phyloP scores from a whole-genome alignment of 2,329 filamentous ascomycete genomes.

The Aureobasidium sp. region DNA sequence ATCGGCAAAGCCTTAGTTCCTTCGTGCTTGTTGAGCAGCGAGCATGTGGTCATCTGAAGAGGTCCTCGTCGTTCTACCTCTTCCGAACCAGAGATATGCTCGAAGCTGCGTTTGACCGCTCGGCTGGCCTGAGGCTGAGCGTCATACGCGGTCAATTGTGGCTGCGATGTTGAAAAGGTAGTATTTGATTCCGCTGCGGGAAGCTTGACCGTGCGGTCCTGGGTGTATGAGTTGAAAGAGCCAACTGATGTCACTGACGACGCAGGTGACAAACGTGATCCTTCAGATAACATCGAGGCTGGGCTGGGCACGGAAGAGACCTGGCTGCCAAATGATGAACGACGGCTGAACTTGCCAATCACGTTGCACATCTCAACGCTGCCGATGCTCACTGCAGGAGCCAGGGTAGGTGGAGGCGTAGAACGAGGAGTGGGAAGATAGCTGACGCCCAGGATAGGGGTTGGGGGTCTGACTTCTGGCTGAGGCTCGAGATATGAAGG shows the following conservation, averaged over 20 bases:
- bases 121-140: slow-evolving; percentile 14
- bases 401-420: slow-evolving; percentile 48
- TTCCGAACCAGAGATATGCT: background rate
- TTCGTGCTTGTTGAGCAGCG: background rate
- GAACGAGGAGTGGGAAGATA: slow-evolving; percentile 54
- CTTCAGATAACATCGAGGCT: slow-evolving; percentile 57
- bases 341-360: slow-evolving; percentile 42
- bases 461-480: slow-evolving; percentile 40
- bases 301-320: slow-evolving; percentile 48
- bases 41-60: background rate
- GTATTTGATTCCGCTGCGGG: background rate
- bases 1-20: background rate
- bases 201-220: background rate
- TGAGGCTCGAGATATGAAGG: slow-evolving; percentile 46
- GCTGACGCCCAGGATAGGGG: slow-evolving; percentile 48
- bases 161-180: background rate
- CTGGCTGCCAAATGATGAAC: slow-evolving; percentile 41
- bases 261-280: slow-evolving; percentile 45
- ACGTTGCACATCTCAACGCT: slow-evolving; percentile 40
- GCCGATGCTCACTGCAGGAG: slow-evolving; percentile 54
- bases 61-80: background rate
- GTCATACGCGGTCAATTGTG: slow-evolving; percentile 6
- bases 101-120: slow-evolving; percentile 9
- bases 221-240: slow-evolving; percentile 28
- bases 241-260: slow-evolving; percentile 48